A percentile compares a stretch with the other conserved stretches of the same genome.
Evolutionary conservation across 805 yeast genomes (phyloP).

Genomic region (Isabelozyma gotoi): DNA sequence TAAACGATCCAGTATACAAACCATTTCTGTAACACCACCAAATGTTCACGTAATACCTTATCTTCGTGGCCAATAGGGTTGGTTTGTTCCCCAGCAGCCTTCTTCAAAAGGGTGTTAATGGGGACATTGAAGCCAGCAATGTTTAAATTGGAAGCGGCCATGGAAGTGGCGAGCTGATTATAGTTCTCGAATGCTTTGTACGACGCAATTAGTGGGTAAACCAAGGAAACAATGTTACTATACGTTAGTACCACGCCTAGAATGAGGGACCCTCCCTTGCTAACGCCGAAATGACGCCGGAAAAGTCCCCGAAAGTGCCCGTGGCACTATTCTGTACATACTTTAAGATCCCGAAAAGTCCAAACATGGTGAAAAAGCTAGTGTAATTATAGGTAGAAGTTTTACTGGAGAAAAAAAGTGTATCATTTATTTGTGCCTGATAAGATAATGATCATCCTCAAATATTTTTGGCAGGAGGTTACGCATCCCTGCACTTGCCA

Average conservation of each 20-base stretch:
- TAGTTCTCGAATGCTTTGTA: conserved; percentile 52
- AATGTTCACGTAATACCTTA: conserved; percentile 18
- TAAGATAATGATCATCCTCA: conserved; percentile 6
- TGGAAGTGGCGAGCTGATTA: conserved; percentile 25
- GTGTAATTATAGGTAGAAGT: neutral
- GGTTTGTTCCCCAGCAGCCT: conserved; percentile 18
- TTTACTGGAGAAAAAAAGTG: neutral
- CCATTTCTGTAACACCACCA: conserved; percentile 40
- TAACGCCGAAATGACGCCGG: no score
- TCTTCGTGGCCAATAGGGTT: conserved; percentile 10
- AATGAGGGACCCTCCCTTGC: conserved; percentile 1
- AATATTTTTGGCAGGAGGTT: conserved; percentile 2
- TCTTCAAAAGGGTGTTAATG: conserved; percentile 30
- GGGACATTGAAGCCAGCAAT: conserved; percentile 42
- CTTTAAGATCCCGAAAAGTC: conserved; percentile 18
- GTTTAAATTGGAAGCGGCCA: conserved; percentile 30
- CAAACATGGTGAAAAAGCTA: conserved; percentile 12
- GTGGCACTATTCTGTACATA: no score
- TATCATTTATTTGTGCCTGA: conserved; percentile 2
- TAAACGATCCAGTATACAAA: conserved; percentile 64
- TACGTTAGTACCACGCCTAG: no score
- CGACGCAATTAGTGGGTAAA: conserved; percentile 62
- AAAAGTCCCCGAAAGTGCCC: no score
- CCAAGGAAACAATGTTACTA: conserved; percentile 42
- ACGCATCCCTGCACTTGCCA: conserved; percentile 6